These are phyloP conservation scores for Quercus lobata DNA, from an alignment of 331 rosid genomes.

Conservation along the genomic window DNA sequence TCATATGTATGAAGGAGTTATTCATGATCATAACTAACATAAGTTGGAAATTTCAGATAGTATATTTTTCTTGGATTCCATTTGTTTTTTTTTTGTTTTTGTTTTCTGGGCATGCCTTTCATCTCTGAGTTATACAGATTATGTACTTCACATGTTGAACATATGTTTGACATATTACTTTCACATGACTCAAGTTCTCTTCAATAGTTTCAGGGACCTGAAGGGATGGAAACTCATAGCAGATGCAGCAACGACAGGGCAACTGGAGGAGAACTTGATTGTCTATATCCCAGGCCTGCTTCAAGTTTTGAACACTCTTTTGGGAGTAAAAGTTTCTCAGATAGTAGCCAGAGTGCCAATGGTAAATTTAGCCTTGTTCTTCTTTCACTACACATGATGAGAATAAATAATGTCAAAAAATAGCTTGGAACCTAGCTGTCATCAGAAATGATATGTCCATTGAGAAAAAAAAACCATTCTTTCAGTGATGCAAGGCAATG, in stretches of 20 bases:
- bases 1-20: background rate
- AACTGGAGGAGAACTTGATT: slow-evolving; percentile 34
- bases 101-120: background rate
- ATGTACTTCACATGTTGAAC: background rate
- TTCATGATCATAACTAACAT: background rate
- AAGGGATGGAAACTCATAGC: slow-evolving; percentile 40
- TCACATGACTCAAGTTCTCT: slow-evolving; percentile 10
- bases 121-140: background rate
- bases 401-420: background rate
- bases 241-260: slow-evolving; percentile 39
- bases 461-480: background rate
- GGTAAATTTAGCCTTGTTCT: slow-evolving; percentile 37
- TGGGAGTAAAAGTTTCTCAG: slow-evolving; percentile 47
- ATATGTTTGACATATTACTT: background rate
- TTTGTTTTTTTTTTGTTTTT: no score
- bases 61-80: background rate
- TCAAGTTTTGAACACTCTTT: slow-evolving; percentile 41
- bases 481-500: background rate
- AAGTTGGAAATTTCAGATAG: background rate
- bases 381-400: slow-evolving; percentile 8
- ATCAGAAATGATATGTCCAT: background rate
- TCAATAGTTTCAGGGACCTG: slow-evolving; percentile 49
- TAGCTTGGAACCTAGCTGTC: slow-evolving; percentile 1
- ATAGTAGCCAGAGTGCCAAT: slow-evolving; percentile 42
- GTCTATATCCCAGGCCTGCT: slow-evolving; percentile 23